These are phyloP conservation scores for Polygonum aviculare DNA, from an alignment of 148 eudicot species.

Conservation along the genomic window DNA sequence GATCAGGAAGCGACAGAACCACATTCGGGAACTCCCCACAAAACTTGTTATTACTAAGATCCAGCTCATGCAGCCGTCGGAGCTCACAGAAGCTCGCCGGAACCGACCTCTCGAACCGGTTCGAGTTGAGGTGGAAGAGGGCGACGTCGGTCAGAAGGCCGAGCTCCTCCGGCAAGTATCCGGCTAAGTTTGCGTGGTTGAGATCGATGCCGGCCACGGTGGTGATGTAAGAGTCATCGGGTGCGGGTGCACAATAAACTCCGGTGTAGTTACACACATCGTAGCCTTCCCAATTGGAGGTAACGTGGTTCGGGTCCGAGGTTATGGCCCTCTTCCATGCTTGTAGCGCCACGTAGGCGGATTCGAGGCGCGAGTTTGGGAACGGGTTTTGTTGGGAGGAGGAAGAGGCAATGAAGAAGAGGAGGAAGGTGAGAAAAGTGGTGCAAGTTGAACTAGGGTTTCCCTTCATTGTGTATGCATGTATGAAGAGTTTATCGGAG, in stretches of 20 bases:
- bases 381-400: background rate
- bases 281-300: slow-evolving; percentile 48
- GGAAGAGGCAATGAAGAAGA: background rate
- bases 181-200: slow-evolving; percentile 50
- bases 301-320: slow-evolving; percentile 53
- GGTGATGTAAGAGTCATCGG: slow-evolving; percentile 23
- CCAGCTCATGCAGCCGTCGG: slow-evolving; percentile 44
- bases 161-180: slow-evolving; percentile 40
- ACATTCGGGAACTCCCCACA: slow-evolving; percentile 50
- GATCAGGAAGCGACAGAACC: slow-evolving; percentile 22
- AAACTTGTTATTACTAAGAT: slow-evolving; percentile 60
- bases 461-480: background rate
- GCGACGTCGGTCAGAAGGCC: slow-evolving; percentile 58
- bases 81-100: slow-evolving; percentile 36
- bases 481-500: background rate
- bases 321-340: slow-evolving; percentile 58
- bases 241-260: slow-evolving; percentile 67
- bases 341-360: slow-evolving; percentile 62
- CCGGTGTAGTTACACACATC: slow-evolving; percentile 68
- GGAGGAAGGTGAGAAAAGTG: background rate
- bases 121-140: slow-evolving; percentile 66
- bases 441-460: background rate
- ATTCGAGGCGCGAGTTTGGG: slow-evolving; percentile 43
- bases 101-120: slow-evolving; percentile 41
- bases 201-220: slow-evolving; percentile 85